These are phyloP conservation scores for Rhodofomes roseus DNA, from an alignment of 1,284 basidiomycete species.

Conservation along the genomic window DNA sequence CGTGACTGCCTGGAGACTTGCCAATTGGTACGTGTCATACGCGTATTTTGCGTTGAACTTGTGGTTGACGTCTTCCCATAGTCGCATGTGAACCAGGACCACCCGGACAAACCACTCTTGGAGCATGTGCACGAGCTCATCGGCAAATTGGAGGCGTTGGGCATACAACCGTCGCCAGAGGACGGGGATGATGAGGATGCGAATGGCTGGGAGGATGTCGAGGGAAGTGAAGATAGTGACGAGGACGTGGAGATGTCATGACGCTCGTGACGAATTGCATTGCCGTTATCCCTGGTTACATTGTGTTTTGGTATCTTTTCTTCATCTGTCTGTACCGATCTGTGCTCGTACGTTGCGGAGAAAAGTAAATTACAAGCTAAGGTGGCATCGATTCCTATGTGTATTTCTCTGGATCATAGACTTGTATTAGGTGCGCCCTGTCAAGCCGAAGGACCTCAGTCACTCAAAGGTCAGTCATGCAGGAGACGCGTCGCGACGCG, in stretches of 20 bases:
- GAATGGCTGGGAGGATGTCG: conserved; percentile 51
- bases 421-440: too few relatives aligned
- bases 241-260: conserved; percentile 62
- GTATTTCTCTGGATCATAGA: too few relatives aligned
- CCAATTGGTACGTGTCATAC: conserved; percentile 53
- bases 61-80: conserved; percentile 28
- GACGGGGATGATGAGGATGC: conserved; percentile 48
- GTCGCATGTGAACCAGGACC: conserved; percentile 70
- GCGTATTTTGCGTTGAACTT: background rate
- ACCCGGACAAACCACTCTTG: conserved; percentile 77
- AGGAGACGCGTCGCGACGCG: too few relatives aligned
- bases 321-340: too few relatives aligned
- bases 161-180: conserved; percentile 60
- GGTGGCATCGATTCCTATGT: too few relatives aligned
- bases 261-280: background rate
- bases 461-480: too few relatives aligned
- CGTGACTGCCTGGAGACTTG: conserved; percentile 84
- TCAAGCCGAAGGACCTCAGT: too few relatives aligned
- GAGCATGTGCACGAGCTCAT: conserved; percentile 78
- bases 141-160: conserved; percentile 61
- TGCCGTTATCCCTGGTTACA: too few relatives aligned
- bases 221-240: conserved; percentile 50
- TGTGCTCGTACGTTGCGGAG: too few relatives aligned
- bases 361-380: too few relatives aligned
- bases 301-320: too few relatives aligned